Evolutionary conservation across 2,329 filamentous ascomycete species (phyloP).

Genomic region (Penicillium sp.): DNA sequence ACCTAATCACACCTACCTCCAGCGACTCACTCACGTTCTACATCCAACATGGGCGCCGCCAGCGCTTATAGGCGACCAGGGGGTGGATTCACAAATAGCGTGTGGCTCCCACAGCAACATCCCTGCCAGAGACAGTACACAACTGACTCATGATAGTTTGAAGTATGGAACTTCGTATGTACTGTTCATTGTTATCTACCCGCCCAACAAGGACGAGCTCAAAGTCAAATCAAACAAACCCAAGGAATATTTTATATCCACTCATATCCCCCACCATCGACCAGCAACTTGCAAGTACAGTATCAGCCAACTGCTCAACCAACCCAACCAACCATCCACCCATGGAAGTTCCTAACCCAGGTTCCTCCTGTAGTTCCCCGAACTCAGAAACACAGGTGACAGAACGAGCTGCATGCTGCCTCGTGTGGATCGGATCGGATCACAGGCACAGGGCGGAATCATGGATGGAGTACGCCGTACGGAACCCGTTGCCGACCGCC

Average conservation of each 20-base stretch:
- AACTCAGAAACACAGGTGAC: slow-evolving; percentile 2
- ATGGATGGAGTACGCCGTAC: slow-evolving; percentile 5
- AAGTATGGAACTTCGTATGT: neutral
- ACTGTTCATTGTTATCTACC: neutral
- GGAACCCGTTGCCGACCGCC: slow-evolving; percentile 24
- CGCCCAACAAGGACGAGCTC: slow-evolving; percentile 3
- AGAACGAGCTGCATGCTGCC: slow-evolving; percentile 3
- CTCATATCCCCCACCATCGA: neutral
- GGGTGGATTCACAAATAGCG: slow-evolving; percentile 9
- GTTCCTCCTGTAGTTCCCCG: slow-evolving; percentile 2
- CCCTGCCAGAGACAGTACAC: neutral
- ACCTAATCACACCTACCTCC: slow-evolving; percentile 13
- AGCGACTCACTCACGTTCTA: slow-evolving; percentile 18
- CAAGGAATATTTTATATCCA: neutral
- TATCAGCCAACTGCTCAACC: neutral
- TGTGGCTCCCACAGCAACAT: neutral
- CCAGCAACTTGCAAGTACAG: neutral
- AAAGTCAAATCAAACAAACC: neutral
- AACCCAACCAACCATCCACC: neutral
- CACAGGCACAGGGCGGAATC: slow-evolving; percentile 7
- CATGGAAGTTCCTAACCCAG: neutral
- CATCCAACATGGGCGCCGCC: slow-evolving; percentile 27
- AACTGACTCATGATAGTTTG: neutral
- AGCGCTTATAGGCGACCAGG: slow-evolving; percentile 28
- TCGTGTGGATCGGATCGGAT: slow-evolving; percentile 16